phyloP scores from a whole-genome alignment of 331 rosid species.

The Quercus lobata region DNA sequence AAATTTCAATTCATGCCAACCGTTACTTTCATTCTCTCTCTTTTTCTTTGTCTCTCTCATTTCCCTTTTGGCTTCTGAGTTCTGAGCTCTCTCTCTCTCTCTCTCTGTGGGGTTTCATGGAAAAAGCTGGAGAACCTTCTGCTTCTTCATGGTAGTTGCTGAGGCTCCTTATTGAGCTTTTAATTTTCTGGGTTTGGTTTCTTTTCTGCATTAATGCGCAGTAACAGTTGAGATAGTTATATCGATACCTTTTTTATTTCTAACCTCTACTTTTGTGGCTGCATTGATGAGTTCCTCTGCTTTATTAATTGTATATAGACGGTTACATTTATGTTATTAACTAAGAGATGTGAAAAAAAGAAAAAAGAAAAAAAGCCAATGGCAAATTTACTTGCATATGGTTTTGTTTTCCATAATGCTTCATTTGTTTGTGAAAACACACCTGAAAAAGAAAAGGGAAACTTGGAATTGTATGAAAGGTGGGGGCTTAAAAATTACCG shows the following conservation, averaged over 20 bases:
- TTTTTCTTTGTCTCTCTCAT: conserved; percentile 13
- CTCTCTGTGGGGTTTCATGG: conserved; percentile 36
- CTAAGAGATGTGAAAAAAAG: background rate
- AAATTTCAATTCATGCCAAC: conserved; percentile 41
- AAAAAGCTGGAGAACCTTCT: conserved; percentile 29
- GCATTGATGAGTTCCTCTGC: background rate
- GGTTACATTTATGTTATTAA: background rate
- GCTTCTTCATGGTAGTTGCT: conserved; percentile 37
- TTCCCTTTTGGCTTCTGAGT: conserved; percentile 18
- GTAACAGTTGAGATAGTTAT: background rate
- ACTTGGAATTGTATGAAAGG: too few species aligned
- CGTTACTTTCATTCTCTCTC: conserved; percentile 26
- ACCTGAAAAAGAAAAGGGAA: background rate
- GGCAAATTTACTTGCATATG: too few species aligned
- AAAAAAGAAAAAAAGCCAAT: too few species aligned
- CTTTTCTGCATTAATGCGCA: background rate
- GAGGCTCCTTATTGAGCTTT: conserved; percentile 31
- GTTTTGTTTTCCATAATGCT: too few species aligned
- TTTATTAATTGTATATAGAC: background rate
- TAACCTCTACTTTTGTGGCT: background rate
- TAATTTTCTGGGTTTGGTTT: conserved; percentile 24
- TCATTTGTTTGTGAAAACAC: background rate
- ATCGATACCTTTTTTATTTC: background rate
- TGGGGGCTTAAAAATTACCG: too few species aligned
- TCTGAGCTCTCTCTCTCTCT: background rate